Conservation (phyloP, 345 rosid species). For the Eutrema japonicum region DNA sequence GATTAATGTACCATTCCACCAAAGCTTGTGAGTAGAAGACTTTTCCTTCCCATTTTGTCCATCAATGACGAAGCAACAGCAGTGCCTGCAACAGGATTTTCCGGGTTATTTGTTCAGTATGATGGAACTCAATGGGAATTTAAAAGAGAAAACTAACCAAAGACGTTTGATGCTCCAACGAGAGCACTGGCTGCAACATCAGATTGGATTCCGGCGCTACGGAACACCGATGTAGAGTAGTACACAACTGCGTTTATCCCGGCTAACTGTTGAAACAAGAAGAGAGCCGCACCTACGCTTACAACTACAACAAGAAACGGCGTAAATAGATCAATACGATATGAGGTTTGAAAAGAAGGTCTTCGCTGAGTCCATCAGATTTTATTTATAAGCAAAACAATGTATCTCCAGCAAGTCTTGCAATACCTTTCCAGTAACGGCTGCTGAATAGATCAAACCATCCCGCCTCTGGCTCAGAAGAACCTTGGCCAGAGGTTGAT, state of each 20-base stretch:
- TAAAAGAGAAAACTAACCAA: constrained; percentile 52
- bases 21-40: constrained; percentile 88
- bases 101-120: not conserved
- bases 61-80: constrained; percentile 93
- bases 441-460: constrained; percentile 94
- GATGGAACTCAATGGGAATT: constrained; percentile 19
- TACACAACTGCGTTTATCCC: constrained; percentile 99
- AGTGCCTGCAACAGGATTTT: constrained; percentile 62
- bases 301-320: constrained; percentile 69
- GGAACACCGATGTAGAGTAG: constrained; percentile 96
- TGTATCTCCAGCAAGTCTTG: constrained; percentile 10
- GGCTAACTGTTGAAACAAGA: constrained; percentile 97
- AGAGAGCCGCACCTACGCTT: constrained; percentile 96
- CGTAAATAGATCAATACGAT: not conserved
- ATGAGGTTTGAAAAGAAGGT: not conserved
- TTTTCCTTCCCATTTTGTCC: constrained; percentile 97
- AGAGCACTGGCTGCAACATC: constrained; percentile 99
- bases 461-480: constrained; percentile 92
- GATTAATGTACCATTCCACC: constrained; percentile 74
- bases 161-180: constrained; percentile 96
- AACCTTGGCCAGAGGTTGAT: constrained; percentile 64
- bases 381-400: not conserved
- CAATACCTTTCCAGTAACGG: constrained; percentile 90
- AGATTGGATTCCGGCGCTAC: constrained; percentile 85
- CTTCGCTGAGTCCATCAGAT: not conserved